These are phyloP conservation scores for Eruca vesicaria DNA, from an alignment of 441 rosid species.

Conservation along the genomic window DNA sequence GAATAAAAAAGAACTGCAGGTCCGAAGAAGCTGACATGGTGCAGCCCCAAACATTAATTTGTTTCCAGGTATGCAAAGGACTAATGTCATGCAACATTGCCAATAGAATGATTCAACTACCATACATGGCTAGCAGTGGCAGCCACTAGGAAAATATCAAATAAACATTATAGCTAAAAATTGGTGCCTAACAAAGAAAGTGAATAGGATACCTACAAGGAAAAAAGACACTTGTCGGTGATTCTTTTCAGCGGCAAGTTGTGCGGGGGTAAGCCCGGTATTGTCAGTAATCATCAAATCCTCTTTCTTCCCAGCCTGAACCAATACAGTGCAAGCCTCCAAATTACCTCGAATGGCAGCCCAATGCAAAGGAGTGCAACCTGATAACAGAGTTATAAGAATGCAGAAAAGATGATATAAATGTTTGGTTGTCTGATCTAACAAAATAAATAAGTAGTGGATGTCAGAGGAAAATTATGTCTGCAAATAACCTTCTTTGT, in stretches of 20 bases:
- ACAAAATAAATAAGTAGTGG: not conserved
- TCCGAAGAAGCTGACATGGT: not conserved
- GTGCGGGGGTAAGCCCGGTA: constrained; percentile 94
- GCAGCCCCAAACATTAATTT: constrained; percentile 1
- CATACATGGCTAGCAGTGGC: constrained; percentile 9
- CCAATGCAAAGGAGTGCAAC: constrained; percentile 98
- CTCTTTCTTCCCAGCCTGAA: constrained; percentile 96
- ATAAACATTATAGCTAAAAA: constrained; percentile 10
- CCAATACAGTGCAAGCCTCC: constrained; percentile 97
- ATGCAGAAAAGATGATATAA: not conserved
- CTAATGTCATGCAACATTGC: constrained; percentile 14
- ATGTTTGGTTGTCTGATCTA: not conserved
- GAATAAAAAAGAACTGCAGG: constrained; percentile 4
- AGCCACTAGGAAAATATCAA: constrained; percentile 7
- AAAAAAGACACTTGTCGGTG: constrained; percentile 97
- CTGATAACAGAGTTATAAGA: constrained; percentile 39
- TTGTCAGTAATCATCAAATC: constrained; percentile 86
- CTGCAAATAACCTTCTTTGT: constrained; percentile 72
- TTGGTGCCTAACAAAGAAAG: constrained; percentile 17
- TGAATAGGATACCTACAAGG: constrained; percentile 77
- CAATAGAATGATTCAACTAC: constrained; percentile 7
- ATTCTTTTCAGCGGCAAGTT: constrained; percentile 94
- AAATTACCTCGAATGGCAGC: constrained; percentile 96
- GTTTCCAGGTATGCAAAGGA: constrained; percentile 9
- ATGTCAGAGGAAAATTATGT: not conserved